phyloP scores from a whole-genome alignment of 345 rosid species.

The Jatropha curcas region DNA sequence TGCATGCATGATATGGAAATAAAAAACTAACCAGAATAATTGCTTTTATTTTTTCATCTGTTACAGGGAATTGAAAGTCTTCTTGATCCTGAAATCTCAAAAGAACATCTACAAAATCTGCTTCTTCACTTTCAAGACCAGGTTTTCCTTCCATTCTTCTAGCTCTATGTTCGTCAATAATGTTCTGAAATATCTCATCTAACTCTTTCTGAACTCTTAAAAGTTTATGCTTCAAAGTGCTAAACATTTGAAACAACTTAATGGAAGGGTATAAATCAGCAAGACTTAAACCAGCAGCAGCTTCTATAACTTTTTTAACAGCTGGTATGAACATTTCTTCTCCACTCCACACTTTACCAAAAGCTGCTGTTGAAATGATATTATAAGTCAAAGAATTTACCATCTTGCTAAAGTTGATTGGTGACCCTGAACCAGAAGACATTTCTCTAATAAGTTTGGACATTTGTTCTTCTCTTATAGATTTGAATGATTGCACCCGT shows the following conservation, averaged over 20 bases:
- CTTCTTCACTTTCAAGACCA: neutral
- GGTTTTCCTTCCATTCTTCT: neutral
- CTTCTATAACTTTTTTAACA: neutral
- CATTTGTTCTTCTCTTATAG: slow-evolving; percentile 11
- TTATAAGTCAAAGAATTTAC: neutral
- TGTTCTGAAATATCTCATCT: slow-evolving; percentile 2
- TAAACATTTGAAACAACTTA: neutral
- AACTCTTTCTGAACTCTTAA: neutral
- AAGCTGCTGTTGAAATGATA: neutral
- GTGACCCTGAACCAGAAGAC: neutral
- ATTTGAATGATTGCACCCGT: neutral
- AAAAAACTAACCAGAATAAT: slow-evolving; percentile 10
- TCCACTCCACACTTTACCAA: slow-evolving; percentile 4
- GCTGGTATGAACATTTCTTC: neutral
- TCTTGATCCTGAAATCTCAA: slow-evolving; percentile 1
- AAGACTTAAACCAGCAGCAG: slow-evolving; percentile 1
- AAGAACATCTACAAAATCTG: slow-evolving; percentile 10
- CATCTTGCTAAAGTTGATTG: slow-evolving; percentile 10
- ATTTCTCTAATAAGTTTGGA: slow-evolving; percentile 1
- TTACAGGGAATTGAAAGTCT: neutral
- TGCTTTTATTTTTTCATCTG: slow-evolving; percentile 12
- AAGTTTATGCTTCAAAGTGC: neutral
- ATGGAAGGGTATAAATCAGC: slow-evolving; percentile 7
- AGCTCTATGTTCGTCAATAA: slow-evolving; percentile 9
- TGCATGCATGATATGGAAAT: too few relatives aligned